Evolutionary conservation across 352 stramenopile genomes (phyloP), one percentile per base, ranked within the genome.

Genomic region (Pythium sp.): DNA sequence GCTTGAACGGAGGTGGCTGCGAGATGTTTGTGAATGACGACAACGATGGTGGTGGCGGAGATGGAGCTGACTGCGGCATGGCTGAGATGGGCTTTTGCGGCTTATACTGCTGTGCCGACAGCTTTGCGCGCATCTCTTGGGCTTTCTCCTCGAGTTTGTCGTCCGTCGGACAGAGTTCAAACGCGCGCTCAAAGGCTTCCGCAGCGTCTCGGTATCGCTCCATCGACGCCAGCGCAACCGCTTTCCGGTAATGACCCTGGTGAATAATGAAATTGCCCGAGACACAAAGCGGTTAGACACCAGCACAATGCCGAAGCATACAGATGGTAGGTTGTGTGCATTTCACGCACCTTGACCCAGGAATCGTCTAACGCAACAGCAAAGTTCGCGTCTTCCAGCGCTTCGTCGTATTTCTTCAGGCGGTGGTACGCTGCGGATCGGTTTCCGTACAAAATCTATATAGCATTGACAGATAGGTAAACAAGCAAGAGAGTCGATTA

Each of bases 401-500:
- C 86, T 54, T 88, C 61, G 14, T 77, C 67, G 62, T 84, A 92
- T 38, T 92, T 84, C 51, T 92, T 90, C 49, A 92, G 58, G 2
- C 87, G 84, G 71, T 89, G 84, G 51, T 86, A 86, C 6, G 88
- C 82, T 8, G 88, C 88, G 43, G 88, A 85, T 18, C 88, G 88
- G 62, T 96, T 96, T 15, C 88, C 88, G 66, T 87, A 92, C 55
- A 96, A 60, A 67, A 94, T 92, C 88, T 96, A 65, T 36, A 26
- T 26, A 1, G 24, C 24, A 26, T 26, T 26, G 24, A 26, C 24
- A 26, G 1, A 26, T 26, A 26, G 24, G 24, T 26, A 26, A 26
- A 26, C 14, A 43, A 14, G 26, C 28, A 26, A 26, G 24, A 26
- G 24, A 18, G 18, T 34, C 30, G 30, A 43, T 11, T 14, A 43